These are phyloP conservation scores for Trichoderma atroviride DNA, from an alignment of 2,329 filamentous ascomycete genomes.

Conservation along the genomic window DNA sequence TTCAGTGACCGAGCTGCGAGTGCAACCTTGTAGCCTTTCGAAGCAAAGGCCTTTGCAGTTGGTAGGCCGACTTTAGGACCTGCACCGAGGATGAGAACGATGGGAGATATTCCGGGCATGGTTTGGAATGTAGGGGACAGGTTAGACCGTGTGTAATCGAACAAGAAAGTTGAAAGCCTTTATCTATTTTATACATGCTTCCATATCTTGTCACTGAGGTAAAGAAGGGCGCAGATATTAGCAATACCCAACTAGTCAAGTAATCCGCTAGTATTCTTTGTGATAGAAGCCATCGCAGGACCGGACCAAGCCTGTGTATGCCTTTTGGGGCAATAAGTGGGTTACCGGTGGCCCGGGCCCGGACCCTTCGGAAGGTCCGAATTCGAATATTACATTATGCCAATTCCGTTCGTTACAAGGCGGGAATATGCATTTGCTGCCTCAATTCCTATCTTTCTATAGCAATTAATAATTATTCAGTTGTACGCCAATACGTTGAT, in stretches of 20 bases:
- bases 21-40: constrained; percentile 17
- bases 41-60: constrained; percentile 2
- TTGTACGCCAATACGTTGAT: background rate
- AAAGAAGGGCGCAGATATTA: background rate
- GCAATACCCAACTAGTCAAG: background rate
- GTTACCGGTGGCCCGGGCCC: background rate
- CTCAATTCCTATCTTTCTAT: background rate
- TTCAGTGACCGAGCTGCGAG: constrained; percentile 14
- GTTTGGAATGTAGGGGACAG: background rate
- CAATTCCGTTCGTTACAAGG: background rate
- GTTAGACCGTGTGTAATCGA: background rate
- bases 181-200: background rate
- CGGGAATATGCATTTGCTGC: background rate
- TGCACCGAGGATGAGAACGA: constrained; percentile 12
- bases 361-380: constrained; percentile 19
- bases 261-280: background rate
- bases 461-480: background rate
- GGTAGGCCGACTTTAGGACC: background rate
- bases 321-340: constrained; percentile 1
- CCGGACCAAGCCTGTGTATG: background rate
- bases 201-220: background rate
- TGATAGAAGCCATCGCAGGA: background rate
- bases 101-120: constrained; percentile 7
- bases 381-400: background rate
- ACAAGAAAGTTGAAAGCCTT: background rate